Base-by-base conservation (phyloP, 768 basidiomycete genomes). In the Trametes maxima region DNA sequence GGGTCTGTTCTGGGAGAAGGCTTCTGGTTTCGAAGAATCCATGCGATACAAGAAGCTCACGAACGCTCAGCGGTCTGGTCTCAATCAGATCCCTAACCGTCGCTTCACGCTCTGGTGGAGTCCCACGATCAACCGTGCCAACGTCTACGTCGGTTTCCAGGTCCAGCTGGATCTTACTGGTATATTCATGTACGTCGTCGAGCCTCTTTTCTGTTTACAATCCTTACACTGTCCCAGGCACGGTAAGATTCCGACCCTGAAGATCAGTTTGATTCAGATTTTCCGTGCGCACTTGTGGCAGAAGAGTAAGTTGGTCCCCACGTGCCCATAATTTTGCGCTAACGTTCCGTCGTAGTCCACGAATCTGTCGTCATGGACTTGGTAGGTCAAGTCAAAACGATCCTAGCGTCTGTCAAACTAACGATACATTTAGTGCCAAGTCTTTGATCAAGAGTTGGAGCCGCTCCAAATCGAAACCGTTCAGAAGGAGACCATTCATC, bases 211-310 rank as follows among this genome's bases (percentile, higher is more conserved):
- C 8, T 39, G 21, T 40, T 4, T 10, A 12, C 21, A 28, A 16
- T 43, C 53, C 14, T 68, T 22, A 70, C 59, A n/a, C 45, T 25
- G 21, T 17, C 17, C 10, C 65, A 90, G 90, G 90, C 95, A 97
- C 76, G 96, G 96, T 69, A 98, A 99, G 80, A 96, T 98, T 64
- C 95, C 95, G 13, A 97, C 95, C 2, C 78, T 98, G 66, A 98
- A 98, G 80, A 99, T 99, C 78, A 95, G 92, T 76, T 86, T 98
- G 79, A 99, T 99, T 68, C 97, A 98, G 72, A 97, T 99, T 69
- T 98, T 99, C 93, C 92, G 97, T 80, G 97, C 97, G 43, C 97
- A 99, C 76, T 85, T 99, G 79, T 98, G 97, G 97, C 97, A 99
- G 79, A 98, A 99, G 80, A 98, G 95, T 88, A 74, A 75, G 89